Evolutionary conservation across 1,284 basidiomycete genomes (phyloP).

Genomic region (Puccinia polysora): DNA sequence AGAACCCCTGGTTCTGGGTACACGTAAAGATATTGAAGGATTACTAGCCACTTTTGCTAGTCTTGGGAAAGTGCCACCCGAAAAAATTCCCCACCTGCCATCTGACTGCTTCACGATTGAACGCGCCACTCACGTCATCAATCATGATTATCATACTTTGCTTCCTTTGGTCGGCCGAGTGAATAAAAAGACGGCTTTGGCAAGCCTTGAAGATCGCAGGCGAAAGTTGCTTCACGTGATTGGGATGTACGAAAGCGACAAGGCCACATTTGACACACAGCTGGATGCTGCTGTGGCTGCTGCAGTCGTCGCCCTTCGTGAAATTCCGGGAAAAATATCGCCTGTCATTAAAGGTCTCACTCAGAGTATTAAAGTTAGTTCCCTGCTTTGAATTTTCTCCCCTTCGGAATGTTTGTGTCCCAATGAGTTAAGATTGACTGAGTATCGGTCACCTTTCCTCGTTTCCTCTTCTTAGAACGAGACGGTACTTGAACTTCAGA

Average conservation of each 20-base stretch:
- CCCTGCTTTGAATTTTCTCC: slow-evolving; percentile 44
- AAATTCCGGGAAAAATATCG: slow-evolving; percentile 86
- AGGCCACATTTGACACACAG: slow-evolving; percentile 78
- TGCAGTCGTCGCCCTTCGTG: slow-evolving; percentile 77
- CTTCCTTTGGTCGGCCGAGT: slow-evolving; percentile 70
- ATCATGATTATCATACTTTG: slow-evolving; percentile 66
- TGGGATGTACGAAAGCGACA: slow-evolving; percentile 75
- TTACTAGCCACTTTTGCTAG: slow-evolving; percentile 73
- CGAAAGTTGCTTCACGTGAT: slow-evolving; percentile 69
- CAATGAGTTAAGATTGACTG: not conserved
- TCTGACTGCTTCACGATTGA: slow-evolving; percentile 69
- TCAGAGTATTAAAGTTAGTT: slow-evolving; percentile 84
- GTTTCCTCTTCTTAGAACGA: slow-evolving; percentile 63
- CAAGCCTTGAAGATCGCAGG: slow-evolving; percentile 72
- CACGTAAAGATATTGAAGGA: slow-evolving; percentile 73
- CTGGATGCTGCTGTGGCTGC: slow-evolving; percentile 84
- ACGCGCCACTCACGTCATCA: slow-evolving; percentile 56
- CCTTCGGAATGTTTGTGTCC: not conserved
- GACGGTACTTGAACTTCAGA: slow-evolving; percentile 81
- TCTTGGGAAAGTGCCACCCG: slow-evolving; percentile 78
- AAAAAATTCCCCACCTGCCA: slow-evolving; percentile 73
- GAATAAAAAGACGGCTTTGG: slow-evolving; percentile 64
- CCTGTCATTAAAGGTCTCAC: slow-evolving; percentile 95
- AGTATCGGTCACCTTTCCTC: not conserved
- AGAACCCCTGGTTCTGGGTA: slow-evolving; percentile 71